Conservation (phyloP, 2,329 filamentous ascomycete species). For the Tricladium varicosporioides region DNA sequence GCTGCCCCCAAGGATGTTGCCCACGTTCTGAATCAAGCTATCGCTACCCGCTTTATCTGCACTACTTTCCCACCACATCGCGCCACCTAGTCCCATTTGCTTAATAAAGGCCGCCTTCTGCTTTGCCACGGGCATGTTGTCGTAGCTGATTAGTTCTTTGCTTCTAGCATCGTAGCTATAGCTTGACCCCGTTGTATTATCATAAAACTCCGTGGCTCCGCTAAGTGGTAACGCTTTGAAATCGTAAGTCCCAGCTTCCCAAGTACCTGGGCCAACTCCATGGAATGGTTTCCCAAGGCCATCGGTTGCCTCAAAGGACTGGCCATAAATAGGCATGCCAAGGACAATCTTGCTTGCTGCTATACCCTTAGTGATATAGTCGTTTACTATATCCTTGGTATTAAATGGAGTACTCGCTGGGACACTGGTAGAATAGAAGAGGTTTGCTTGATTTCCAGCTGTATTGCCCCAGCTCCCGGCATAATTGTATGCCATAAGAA, state of each 20-base stretch:
- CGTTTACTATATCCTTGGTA: slow-evolving; percentile 60
- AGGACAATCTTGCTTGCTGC: slow-evolving; percentile 65
- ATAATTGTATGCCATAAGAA: slow-evolving; percentile 61
- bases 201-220: slow-evolving; percentile 55
- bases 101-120: slow-evolving; percentile 33
- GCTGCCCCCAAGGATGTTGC: neutral
- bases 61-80: slow-evolving; percentile 84
- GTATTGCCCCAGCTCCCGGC: slow-evolving; percentile 43
- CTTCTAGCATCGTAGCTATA: slow-evolving; percentile 65
- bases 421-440: slow-evolving; percentile 54
- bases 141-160: slow-evolving; percentile 68
- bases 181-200: slow-evolving; percentile 58
- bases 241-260: slow-evolving; percentile 73
- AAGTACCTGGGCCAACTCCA: slow-evolving; percentile 65
- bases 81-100: slow-evolving; percentile 59
- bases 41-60: slow-evolving; percentile 59
- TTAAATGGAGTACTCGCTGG: slow-evolving; percentile 65
- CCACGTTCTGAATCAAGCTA: slow-evolving; percentile 51
- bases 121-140: slow-evolving; percentile 41
- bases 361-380: slow-evolving; percentile 63
- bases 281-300: slow-evolving; percentile 62
- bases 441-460: slow-evolving; percentile 62
- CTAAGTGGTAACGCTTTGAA: slow-evolving; percentile 70
- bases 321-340: slow-evolving; percentile 78
- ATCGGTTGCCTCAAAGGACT: slow-evolving; percentile 61